Evolutionary conservation across 257 asterid species (phyloP).

Genomic region (Voacanga thouarsii): DNA sequence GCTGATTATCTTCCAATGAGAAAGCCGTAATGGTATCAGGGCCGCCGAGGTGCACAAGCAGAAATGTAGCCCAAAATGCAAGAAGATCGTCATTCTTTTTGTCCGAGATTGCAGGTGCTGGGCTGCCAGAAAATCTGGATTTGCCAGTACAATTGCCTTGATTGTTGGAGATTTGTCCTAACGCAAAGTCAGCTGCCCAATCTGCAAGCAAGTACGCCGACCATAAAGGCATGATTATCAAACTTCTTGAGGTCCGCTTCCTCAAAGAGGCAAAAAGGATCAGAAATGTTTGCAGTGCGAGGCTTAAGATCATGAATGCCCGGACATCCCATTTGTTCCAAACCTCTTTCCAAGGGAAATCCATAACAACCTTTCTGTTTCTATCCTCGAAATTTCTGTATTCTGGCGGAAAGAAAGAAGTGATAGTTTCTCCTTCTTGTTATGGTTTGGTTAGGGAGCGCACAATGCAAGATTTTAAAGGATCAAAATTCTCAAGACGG

Average conservation of each 20-base stretch:
- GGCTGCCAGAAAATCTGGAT: neutral
- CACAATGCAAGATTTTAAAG: neutral
- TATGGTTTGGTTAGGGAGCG: neutral
- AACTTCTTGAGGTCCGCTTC: slow-evolving; percentile 21
- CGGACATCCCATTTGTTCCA: slow-evolving; percentile 47
- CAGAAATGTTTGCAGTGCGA: slow-evolving; percentile 36
- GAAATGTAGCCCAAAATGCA: slow-evolving; percentile 51
- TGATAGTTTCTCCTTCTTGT: neutral
- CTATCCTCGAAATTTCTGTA: neutral
- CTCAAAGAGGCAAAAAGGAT: slow-evolving; percentile 35
- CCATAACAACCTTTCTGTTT: slow-evolving; percentile 6
- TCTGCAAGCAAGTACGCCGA: slow-evolving; percentile 51
- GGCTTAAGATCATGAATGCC: slow-evolving; percentile 36
- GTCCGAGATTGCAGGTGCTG: neutral
- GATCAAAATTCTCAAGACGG: too few species aligned
- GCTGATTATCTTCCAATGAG: slow-evolving; percentile 47
- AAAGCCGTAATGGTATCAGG: slow-evolving; percentile 56
- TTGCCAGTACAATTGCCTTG: slow-evolving; percentile 9
- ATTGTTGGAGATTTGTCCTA: slow-evolving; percentile 46
- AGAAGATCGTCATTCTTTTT: slow-evolving; percentile 22
- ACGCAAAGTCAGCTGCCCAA: slow-evolving; percentile 44
- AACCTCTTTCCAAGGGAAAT: slow-evolving; percentile 26
- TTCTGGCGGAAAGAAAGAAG: neutral
- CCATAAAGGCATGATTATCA: slow-evolving; percentile 39
- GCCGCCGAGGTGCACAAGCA: slow-evolving; percentile 55